These are phyloP conservation scores for Leishmania braziliensis DNA, from an alignment of 208 protist species.

Conservation along the genomic window DNA sequence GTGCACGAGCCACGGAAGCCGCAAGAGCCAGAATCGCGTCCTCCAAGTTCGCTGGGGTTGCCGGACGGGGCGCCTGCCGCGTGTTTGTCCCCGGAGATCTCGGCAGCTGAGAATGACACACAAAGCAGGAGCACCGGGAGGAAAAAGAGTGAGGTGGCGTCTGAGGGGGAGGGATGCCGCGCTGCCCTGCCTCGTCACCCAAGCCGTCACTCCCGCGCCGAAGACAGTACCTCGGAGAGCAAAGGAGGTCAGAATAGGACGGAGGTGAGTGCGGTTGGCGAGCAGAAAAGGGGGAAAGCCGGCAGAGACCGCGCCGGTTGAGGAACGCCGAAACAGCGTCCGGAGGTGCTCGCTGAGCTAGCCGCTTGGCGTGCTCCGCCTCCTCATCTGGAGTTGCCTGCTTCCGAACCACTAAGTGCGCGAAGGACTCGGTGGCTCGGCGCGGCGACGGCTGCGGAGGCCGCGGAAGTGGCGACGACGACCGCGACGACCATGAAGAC, in stretches of 20 bases:
- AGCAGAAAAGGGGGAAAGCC: not conserved
- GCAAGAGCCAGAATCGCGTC: not conserved
- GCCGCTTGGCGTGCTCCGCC: not conserved
- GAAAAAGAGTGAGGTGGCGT: not conserved
- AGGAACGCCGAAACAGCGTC: not conserved
- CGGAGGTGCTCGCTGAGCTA: not conserved
- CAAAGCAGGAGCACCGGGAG: slow-evolving; percentile 28
- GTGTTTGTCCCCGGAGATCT: not conserved
- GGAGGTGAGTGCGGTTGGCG: not conserved
- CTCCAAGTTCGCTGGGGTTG: not conserved
- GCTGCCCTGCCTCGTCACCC: not conserved
- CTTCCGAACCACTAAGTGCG: not conserved
- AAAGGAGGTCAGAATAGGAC: not conserved
- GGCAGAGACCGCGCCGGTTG: not conserved
- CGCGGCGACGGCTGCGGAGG: slow-evolving; percentile 6
- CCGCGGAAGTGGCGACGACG: slow-evolving; percentile 24
- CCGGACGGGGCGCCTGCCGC: not conserved
- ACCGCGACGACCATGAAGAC: slow-evolving; percentile 30
- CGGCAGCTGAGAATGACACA: slow-evolving; percentile 5
- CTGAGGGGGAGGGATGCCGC: no score
- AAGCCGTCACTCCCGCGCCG: slow-evolving; percentile 6
- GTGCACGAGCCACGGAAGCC: not conserved
- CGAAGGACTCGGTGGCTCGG: not conserved
- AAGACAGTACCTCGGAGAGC: slow-evolving; percentile 19
- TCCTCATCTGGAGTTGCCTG: not conserved